Base-by-base conservation (phyloP, 2,329 filamentous ascomycete species). In the Nigrospora osmanthi region DNA sequence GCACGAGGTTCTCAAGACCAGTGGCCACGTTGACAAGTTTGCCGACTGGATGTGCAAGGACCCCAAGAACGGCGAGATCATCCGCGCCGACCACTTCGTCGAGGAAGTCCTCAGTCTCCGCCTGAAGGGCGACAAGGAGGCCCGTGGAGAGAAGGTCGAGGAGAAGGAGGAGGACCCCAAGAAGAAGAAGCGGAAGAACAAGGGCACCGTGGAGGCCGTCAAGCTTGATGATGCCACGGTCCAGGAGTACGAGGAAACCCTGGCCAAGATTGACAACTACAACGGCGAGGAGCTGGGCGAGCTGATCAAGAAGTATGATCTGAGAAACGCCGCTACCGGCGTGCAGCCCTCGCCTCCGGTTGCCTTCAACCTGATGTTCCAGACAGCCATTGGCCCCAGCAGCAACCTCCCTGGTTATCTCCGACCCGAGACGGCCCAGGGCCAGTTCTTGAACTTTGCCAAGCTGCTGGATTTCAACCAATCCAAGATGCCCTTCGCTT, bases 11-110 rank as follows among this genome's bases (percentile, higher is more conserved):
- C 80, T 98, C 61, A 95, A 97, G 78, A 95, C 91, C 44, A 87
- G 82, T 65, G 93, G 93, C 52, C 93, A 98, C 70, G 93, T 97
- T 53, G 91, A 96, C 67, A 95, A 95, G 69, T 97, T 97, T 61
- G 87, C 89, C 67, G 91, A 97, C 67, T 97, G 87, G 88, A 96
- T 97, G 90, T 95, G 88, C 82, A 95, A 95, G 69, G 93, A 98
- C 67, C 89, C 91, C 51, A 94, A 95, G 77, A 95, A 85, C 58
- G 93, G 93, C 63, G 93, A 98, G 67, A 95, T 96, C 61, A 82
- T 98, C 64, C 83, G 93, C 56, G 89, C 93, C 47, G 93, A 98
- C 63, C 93, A 98, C 72, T 80, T 97, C 58, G 90, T 98, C 54
- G 90, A 97, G 75, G 88, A 95, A 58, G 83, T 96, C 34, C 80